These are phyloP conservation scores for Poteriospumella lacustris DNA, from an alignment of 108 stramenopile species.

Conservation along the genomic window DNA sequence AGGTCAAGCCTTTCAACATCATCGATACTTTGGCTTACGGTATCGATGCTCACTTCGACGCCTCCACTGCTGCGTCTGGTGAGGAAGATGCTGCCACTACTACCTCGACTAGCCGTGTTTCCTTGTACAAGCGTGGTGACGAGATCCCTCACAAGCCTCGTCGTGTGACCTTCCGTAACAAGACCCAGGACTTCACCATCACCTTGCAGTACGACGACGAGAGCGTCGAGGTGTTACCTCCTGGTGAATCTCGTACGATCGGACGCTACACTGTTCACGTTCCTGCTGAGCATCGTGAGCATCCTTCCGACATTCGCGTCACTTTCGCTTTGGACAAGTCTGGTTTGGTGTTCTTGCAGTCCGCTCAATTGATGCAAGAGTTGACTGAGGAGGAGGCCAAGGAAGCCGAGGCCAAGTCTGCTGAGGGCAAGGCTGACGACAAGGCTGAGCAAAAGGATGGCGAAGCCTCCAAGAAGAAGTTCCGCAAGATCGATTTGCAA, in stretches of 20 bases:
- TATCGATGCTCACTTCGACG: constrained; percentile 65
- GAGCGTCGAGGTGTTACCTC: not conserved
- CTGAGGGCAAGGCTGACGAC: not conserved
- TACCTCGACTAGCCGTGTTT: constrained; percentile 38
- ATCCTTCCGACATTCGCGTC: not conserved
- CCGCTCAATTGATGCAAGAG: constrained; percentile 92
- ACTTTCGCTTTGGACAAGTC: constrained; percentile 16
- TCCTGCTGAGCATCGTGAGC: constrained; percentile 1
- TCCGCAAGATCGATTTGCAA: constrained; percentile 28
- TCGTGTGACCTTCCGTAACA: constrained; percentile 74
- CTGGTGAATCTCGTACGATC: not conserved
- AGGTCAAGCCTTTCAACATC: constrained; percentile 90
- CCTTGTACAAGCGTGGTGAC: constrained; percentile 80
- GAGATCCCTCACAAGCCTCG: constrained; percentile 78
- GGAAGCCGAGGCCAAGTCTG: constrained; percentile 33
- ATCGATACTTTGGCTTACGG: constrained; percentile 77
- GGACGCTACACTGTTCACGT: not conserved
- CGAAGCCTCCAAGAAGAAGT: constrained; percentile 22
- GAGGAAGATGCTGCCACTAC: not conserved
- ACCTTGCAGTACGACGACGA: constrained; percentile 1
- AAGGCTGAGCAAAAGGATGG: constrained; percentile 26
- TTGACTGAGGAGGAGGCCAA: constrained; percentile 23
- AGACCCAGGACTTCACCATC: constrained; percentile 63
- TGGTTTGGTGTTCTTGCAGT: not conserved
- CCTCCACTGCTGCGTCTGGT: constrained; percentile 4